Evolutionary conservation across 2,329 filamentous ascomycete species (phyloP).

Genomic region (Alternaria incomplexa): DNA sequence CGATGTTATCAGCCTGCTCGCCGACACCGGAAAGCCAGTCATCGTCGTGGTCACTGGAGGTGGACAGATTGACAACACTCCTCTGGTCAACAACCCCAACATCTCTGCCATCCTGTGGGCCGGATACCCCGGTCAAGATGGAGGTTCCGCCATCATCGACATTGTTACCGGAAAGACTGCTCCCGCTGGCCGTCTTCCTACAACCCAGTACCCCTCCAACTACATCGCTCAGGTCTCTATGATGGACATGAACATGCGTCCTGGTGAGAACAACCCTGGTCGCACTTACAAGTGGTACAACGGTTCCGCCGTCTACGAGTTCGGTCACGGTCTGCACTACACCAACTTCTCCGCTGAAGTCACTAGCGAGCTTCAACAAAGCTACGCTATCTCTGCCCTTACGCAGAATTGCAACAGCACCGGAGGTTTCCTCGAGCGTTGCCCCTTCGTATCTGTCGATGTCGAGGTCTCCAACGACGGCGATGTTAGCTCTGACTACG

Average conservation of each 20-base stretch:
- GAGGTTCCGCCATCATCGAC: conserved; percentile 63
- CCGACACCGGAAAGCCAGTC: conserved; percentile 56
- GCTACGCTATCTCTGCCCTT: conserved; percentile 25
- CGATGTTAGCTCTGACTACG: conserved; percentile 58
- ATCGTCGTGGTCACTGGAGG: conserved; percentile 62
- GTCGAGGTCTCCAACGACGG: conserved; percentile 59
- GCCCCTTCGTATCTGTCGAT: conserved; percentile 49
- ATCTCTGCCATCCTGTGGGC: conserved; percentile 63
- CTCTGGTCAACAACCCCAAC: conserved; percentile 55
- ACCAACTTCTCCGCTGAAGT: conserved; percentile 57
- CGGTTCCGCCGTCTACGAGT: conserved; percentile 56
- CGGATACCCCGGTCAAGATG: conserved; percentile 66
- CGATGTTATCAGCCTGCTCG: conserved; percentile 58
- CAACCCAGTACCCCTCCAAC: conserved; percentile 62
- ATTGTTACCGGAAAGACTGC: conserved; percentile 60
- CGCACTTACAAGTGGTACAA: conserved; percentile 67
- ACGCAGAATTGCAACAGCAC: conserved; percentile 45
- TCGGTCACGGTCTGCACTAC: conserved; percentile 66
- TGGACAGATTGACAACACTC: conserved; percentile 60
- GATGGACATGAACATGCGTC: conserved; percentile 64
- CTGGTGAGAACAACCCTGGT: conserved; percentile 55
- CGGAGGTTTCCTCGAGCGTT: conserved; percentile 45
- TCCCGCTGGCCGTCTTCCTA: conserved; percentile 62
- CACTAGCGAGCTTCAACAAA: conserved; percentile 11
- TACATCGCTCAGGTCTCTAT: conserved; percentile 61